Evolutionary conservation across 2,329 filamentous ascomycete species (phyloP).

Genomic region (Colletotrichum tofieldiae): DNA sequence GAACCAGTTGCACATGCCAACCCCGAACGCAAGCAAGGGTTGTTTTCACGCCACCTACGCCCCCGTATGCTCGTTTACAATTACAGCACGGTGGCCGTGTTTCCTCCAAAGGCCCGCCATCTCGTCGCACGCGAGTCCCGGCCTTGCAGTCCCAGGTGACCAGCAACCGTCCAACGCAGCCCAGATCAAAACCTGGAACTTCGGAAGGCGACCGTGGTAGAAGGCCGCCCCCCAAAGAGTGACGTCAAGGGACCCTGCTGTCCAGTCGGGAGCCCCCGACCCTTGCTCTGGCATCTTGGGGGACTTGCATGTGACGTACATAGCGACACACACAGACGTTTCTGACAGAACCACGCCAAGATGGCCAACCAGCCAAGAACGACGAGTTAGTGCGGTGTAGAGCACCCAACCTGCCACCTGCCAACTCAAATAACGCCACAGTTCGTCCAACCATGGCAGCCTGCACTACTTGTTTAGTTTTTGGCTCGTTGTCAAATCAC

Average conservation of each 20-base stretch:
- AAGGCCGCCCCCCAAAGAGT: neutral
- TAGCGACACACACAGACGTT: neutral
- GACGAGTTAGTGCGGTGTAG: too few relatives aligned
- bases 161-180: neutral
- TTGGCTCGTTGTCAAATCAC: neutral
- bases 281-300: conserved; percentile 26
- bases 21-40: neutral
- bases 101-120: too few relatives aligned
- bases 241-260: conserved; percentile 36
- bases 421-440: neutral
- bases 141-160: neutral
- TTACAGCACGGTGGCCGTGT: too few relatives aligned
- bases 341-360: neutral
- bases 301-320: conserved; percentile 39
- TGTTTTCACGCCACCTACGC: neutral
- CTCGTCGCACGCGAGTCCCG: too few relatives aligned
- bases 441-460: neutral
- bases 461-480: neutral
- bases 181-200: neutral
- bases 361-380: neutral
- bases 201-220: neutral
- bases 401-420: neutral
- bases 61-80: neutral
- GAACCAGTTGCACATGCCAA: neutral
- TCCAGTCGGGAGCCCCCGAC: conserved; percentile 42